Percentiles rank a stretch among this genome's conserved stretches.
phyloP scores from a whole-genome alignment of 2,329 filamentous ascomycete species.

The Pseudocercospora crystallina region DNA sequence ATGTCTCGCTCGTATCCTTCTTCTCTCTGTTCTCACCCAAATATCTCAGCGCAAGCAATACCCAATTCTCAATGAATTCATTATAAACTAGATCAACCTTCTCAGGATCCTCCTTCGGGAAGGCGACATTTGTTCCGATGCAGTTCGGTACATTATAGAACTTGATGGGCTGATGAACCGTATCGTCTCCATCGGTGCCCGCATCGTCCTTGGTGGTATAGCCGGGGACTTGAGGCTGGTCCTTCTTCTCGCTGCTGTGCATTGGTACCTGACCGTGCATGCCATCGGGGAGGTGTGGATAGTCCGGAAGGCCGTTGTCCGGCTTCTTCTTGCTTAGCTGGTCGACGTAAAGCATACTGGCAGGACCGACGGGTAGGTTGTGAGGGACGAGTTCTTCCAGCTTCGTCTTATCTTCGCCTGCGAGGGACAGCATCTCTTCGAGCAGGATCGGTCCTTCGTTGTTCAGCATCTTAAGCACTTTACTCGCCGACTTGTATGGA shows the following conservation, averaged over 20 bases:
- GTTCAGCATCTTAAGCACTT: slow-evolving; percentile 63
- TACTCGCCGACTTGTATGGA: slow-evolving; percentile 71
- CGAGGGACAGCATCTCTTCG: slow-evolving; percentile 25
- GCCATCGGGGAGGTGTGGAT: background rate
- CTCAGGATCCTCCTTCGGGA: slow-evolving; percentile 61
- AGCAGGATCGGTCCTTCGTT: slow-evolving; percentile 54
- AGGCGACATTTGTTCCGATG: slow-evolving; percentile 67
- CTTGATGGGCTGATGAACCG: slow-evolving; percentile 70
- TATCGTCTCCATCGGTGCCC: slow-evolving; percentile 85
- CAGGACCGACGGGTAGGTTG: slow-evolving; percentile 15
- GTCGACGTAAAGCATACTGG: slow-evolving; percentile 15
- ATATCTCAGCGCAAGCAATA: slow-evolving; percentile 71
- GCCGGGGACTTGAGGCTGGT: slow-evolving; percentile 57
- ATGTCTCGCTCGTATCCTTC: slow-evolving; percentile 53
- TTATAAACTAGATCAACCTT: slow-evolving; percentile 86
- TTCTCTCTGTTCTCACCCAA: slow-evolving; percentile 52
- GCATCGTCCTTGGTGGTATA: slow-evolving; percentile 89
- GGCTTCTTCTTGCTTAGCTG: background rate
- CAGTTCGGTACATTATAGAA: slow-evolving; percentile 82
- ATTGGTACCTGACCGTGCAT: slow-evolving; percentile 12
- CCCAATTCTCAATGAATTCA: slow-evolving; percentile 83
- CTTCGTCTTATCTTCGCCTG: slow-evolving; percentile 7
- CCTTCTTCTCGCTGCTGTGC: slow-evolving; percentile 11
- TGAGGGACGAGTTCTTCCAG: slow-evolving; percentile 19
- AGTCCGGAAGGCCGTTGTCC: too few species aligned